A percentile compares a stretch with the other conserved stretches of the same genome.
phyloP scores from a whole-genome alignment of 768 basidiomycete genomes.

The Mycena belliarum region DNA sequence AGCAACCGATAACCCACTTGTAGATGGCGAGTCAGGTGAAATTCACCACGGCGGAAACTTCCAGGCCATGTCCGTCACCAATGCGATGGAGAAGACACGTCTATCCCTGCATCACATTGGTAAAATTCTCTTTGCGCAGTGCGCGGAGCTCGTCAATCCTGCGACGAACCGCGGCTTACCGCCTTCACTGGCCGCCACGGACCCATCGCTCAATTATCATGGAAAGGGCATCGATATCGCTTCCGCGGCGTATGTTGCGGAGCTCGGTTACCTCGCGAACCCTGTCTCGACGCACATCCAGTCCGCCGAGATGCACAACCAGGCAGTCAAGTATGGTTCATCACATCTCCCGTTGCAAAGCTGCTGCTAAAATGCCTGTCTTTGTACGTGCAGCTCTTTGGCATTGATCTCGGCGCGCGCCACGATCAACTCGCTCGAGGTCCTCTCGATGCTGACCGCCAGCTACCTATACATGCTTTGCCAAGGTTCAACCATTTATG shows the following conservation, averaged over 20 bases:
- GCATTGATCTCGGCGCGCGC: conserved; percentile 70
- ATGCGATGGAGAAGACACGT: conserved; percentile 86
- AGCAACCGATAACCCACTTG: conserved; percentile 84
- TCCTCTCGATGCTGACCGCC: conserved; percentile 71
- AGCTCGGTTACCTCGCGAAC: conserved; percentile 75
- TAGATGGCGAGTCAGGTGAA: conserved; percentile 64
- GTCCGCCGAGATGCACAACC: conserved; percentile 85
- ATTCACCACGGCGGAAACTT: conserved; percentile 88
- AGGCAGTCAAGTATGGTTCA: conserved; percentile 72
- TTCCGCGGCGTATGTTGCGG: conserved; percentile 74
- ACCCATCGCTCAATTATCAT: conserved; percentile 77
- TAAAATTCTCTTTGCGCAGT: conserved; percentile 69
- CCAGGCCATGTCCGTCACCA: conserved; percentile 78
- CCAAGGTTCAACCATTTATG: too few relatives aligned
- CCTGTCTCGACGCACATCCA: conserved; percentile 78
- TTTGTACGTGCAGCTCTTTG: conserved; percentile 7
- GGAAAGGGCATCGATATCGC: conserved; percentile 80
- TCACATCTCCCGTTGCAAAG: background rate
- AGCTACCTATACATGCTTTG: conserved; percentile 73
- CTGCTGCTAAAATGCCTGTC: too few relatives aligned
- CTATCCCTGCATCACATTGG: conserved; percentile 70
- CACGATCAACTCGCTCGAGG: conserved; percentile 76
- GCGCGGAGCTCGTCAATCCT: conserved; percentile 76
- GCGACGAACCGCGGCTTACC: conserved; percentile 80
- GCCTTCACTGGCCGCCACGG: conserved; percentile 70